Base-by-base conservation (phyloP, 108 stramenopile species). In the Mayamaea pseudoterrestris region DNA sequence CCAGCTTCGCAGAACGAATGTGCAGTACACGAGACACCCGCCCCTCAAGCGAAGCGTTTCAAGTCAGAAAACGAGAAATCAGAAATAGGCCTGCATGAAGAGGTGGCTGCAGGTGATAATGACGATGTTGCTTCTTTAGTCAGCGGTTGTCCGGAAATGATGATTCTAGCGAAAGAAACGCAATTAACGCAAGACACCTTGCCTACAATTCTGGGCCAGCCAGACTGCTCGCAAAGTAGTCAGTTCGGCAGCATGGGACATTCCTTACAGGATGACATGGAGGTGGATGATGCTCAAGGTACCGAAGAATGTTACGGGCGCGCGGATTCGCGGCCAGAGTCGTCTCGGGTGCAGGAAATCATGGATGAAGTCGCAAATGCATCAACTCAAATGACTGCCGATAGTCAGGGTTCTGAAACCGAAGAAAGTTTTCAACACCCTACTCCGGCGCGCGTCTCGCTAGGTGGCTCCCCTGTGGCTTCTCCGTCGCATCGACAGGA, bases 201-300 rank as follows among this genome's bases (percentile, higher is more conserved):
- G 32, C 32, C 32, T 9, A 34, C 32, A 13, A 9, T 44, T 16
- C 8, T 44, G 44, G 44, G 44, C 22, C 44, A 44, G 9, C 44
- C 44, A 9, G 44, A 44, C 22, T 21, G 22, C 26, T 44, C 44
- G 4, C 44, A 44, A 44, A 44, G 24, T 27, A 21, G 2, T 4
- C 44, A n/a, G 44, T n/a, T 2, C 24, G 26, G n/a, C n/a, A 16
- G 41, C 13, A 44, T n/a, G 44, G 26, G 24, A 14, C 25, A 6
- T 9, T 14, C 7, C 7, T 7, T 7, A 13, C 41, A 18, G 14
- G 17, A 41, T 7, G 17, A 7, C 41, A 18, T 17, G 12, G 7
- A 7, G 41, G 7, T 14, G 41, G 12, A n/a, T 18, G 12, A 42
- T 16, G 14, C 12, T 7, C 41, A n/a, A n/a, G 7, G 7, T 8